Evolutionary conservation across 2,329 filamentous ascomycete species (phyloP), one percentile per base, ranked within the genome.

Genomic region (Fusarium ambrosium): DNA sequence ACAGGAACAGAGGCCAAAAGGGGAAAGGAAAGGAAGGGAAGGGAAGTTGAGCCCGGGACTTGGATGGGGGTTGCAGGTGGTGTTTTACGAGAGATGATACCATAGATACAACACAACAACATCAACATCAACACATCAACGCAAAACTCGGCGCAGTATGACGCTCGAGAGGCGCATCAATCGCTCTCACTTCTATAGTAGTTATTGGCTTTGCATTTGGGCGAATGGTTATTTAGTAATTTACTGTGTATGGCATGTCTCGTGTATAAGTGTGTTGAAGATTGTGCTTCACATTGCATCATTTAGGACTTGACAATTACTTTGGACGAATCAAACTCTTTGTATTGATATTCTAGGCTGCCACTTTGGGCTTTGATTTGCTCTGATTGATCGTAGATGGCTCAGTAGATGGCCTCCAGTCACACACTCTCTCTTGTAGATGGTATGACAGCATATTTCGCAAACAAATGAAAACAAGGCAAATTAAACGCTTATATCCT

Each of bases 21-120:
- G 53, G 53, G n/a, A 56, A 69, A 16, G 43, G 43, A 27, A 39
- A 24, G 43, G 43, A 48, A 64, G 41, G 66, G 62, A 69, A 60
- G 61, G 36, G 64, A 60, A 62, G 51, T 24, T 68, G 70, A 67
- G 53, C 59, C 59, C 51, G 58, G 41, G 45, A 55, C 20, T 68
- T 32, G 48, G 48, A 53, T 20, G 11, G 53, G 56, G 55, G 37
- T 59, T 72, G 27, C 58, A 70, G 70, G 75, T 58, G 62, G 74
- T 69, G 72, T 73, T 71, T 78, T 77, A 79, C 70, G 75, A 79
- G 77, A 79, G 77, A 79, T 72, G 77, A 79, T 79, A 79, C 77
- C 77, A 79, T 77, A 76, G 48, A 74, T 32, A 70, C 70, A 73
- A 72, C 62, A 76, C 64, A 75, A 71, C 66, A 71, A 70, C 66